Evolutionary conservation across 2,329 filamentous ascomycete genomes (phyloP), one percentile per base, ranked within the genome.

Genomic region (Penicillium sclerotigenum): DNA sequence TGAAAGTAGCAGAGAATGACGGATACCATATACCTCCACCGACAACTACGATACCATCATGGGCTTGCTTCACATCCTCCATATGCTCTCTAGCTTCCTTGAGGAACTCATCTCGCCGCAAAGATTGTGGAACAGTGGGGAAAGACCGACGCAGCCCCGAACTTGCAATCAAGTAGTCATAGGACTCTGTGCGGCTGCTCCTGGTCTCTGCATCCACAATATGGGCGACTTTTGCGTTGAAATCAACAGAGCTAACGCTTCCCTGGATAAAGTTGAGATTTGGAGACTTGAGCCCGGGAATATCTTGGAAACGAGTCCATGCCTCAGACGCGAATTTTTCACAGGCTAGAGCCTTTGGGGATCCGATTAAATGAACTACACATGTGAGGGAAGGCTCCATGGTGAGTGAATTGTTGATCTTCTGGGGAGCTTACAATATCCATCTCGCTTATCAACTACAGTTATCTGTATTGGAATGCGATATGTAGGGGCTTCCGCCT

Each of bases 391-490:
- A 18, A 22, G 29, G 26, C 26, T 24, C 14, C 0, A 26, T 29
- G n/a, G 16, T 18, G 6, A 5, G 22, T 16, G 5, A 9, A 8
- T 14, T 29, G 14, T 10, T 8, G 13, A 28, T 37, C 10, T 29
- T 37, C 28, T 37, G 22, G 42, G 31, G 33, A 46, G 74, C 62
- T 20, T 77, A 91, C 88, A 91, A 71, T 85, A 91, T n/a, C 89
- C 89, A 77, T 92, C 89, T n/a, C 87, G 79, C 71, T 91, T 87
- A 65, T 92, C 88, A 24, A 90, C 84, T 22, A 92, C 81, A 22
- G 87, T 91, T 48, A 92, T 85, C 36, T 90, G 81, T 14, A 90
- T 73, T 1, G 83, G 79, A 42, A 87, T 77, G 24, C 76, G 78
- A 42, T 77, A 75, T 20, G 58, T 54, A 52, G 58, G 58, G 36